phyloP scores from a whole-genome alignment of 192 early-diverging fungal genomes.

The Phycomyces nitens region DNA sequence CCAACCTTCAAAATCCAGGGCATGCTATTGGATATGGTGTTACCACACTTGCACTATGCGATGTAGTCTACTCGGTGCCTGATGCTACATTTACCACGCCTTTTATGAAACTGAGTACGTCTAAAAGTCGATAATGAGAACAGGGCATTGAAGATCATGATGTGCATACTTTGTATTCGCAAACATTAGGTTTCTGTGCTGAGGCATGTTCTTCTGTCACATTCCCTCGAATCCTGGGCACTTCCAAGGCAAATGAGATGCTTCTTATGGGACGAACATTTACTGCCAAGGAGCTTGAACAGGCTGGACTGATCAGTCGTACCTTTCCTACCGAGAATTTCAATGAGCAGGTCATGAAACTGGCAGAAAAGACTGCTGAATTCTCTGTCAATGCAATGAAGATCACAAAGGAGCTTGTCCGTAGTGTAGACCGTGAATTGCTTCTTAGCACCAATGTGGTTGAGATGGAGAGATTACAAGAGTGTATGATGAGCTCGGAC shows the following conservation, averaged over 20 bases:
- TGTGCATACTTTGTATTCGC: too few relatives aligned
- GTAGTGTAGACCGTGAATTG: constrained; percentile 39
- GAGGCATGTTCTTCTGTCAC: constrained; percentile 69
- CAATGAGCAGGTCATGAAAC: constrained; percentile 41
- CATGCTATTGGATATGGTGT: constrained; percentile 67
- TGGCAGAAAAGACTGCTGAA: constrained; percentile 49
- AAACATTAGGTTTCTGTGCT: constrained; percentile 62
- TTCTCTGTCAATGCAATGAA: constrained; percentile 55
- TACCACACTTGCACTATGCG: constrained; percentile 64
- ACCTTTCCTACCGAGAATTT: constrained; percentile 52
- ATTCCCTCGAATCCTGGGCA: constrained; percentile 68
- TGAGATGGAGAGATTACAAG: constrained; percentile 57
- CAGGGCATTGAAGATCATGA: too few relatives aligned
- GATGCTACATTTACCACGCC: constrained; percentile 68
- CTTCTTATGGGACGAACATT: constrained; percentile 53
- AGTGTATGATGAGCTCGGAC: constrained; percentile 15
- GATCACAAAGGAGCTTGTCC: constrained; percentile 54
- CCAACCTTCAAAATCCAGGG: constrained; percentile 29
- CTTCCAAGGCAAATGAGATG: constrained; percentile 56
- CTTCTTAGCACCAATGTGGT: constrained; percentile 46
- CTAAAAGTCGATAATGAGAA: background rate
- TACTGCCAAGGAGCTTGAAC: constrained; percentile 56
- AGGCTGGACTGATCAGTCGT: constrained; percentile 51
- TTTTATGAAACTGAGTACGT: constrained; percentile 65
- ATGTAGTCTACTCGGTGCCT: constrained; percentile 62